Evolutionary conservation across 805 yeast genomes (phyloP).

Genomic region (Lipomyces oligophaga): DNA sequence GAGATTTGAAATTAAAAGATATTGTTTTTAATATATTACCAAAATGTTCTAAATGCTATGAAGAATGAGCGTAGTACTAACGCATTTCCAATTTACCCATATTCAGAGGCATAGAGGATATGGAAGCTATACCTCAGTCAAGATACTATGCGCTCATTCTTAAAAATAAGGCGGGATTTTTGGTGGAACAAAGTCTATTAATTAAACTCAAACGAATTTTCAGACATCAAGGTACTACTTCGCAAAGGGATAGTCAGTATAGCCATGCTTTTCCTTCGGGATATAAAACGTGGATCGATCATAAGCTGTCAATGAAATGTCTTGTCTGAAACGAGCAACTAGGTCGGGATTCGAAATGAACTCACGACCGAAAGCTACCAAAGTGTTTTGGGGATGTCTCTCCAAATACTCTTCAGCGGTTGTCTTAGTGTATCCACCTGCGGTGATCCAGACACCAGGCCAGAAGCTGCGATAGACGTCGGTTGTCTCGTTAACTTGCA

Average conservation of each 20-base stretch:
- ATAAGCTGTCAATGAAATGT: constrained; percentile 43
- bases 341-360: constrained; percentile 57
- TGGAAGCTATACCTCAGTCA: too few species aligned
- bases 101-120: too few species aligned
- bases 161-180: too few species aligned
- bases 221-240: too few species aligned
- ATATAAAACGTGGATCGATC: constrained; percentile 48
- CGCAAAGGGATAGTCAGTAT: constrained; percentile 8
- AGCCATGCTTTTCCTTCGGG: constrained; percentile 6
- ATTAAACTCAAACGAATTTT: too few species aligned
- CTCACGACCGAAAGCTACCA: constrained; percentile 47
- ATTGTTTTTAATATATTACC: too few species aligned
- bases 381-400: constrained; percentile 1
- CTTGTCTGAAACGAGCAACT: constrained; percentile 43
- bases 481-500: background rate
- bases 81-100: too few species aligned
- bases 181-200: too few species aligned
- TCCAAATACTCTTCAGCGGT: constrained; percentile 7
- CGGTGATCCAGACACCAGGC: constrained; percentile 26
- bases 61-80: too few species aligned
- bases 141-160: too few species aligned
- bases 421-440: constrained; percentile 27
- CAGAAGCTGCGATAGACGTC: constrained; percentile 8
- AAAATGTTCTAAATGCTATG: too few species aligned
- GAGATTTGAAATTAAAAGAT: too few species aligned